These are phyloP conservation scores for Boletus speciosus DNA, from an alignment of 768 basidiomycete species.

Conservation along the genomic window DNA sequence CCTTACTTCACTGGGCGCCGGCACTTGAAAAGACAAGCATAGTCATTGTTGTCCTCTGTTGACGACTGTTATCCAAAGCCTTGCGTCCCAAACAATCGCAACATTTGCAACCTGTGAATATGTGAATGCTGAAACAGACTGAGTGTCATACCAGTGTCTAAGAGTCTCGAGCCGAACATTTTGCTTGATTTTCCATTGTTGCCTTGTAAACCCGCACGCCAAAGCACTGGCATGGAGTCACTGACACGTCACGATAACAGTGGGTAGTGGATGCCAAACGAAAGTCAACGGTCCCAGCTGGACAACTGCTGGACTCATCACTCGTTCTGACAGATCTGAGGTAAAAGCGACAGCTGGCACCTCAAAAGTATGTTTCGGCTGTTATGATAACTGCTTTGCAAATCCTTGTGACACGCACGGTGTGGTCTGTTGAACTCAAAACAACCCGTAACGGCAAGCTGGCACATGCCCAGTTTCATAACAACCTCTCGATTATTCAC, in stretches of 20 bases:
- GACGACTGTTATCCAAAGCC: slow-evolving; percentile 23
- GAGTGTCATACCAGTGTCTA: background rate
- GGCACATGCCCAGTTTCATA: background rate
- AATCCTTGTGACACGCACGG: background rate
- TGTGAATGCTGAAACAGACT: background rate
- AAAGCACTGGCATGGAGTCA: background rate
- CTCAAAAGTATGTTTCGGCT: too few species aligned
- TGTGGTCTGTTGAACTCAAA: background rate
- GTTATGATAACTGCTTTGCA: background rate
- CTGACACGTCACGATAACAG: too few species aligned
- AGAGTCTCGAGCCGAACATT: background rate
- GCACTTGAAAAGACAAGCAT: slow-evolving; percentile 18
- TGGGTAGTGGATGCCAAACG: too few species aligned
- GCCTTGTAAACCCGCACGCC: background rate
- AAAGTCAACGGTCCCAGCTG: too few species aligned
- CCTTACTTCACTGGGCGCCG: slow-evolving; percentile 12
- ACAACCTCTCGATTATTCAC: background rate
- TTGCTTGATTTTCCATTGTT: background rate
- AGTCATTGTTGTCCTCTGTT: slow-evolving; percentile 29
- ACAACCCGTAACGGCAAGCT: too few species aligned
- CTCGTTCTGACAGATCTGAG: background rate
- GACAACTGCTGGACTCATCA: too few species aligned
- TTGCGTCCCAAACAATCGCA: slow-evolving; percentile 16
- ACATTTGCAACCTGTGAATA: background rate
- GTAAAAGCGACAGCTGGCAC: background rate